These are phyloP conservation scores for Coleophoma eucalyptorum DNA, from an alignment of 2,329 filamentous ascomycete species.

Conservation along the genomic window DNA sequence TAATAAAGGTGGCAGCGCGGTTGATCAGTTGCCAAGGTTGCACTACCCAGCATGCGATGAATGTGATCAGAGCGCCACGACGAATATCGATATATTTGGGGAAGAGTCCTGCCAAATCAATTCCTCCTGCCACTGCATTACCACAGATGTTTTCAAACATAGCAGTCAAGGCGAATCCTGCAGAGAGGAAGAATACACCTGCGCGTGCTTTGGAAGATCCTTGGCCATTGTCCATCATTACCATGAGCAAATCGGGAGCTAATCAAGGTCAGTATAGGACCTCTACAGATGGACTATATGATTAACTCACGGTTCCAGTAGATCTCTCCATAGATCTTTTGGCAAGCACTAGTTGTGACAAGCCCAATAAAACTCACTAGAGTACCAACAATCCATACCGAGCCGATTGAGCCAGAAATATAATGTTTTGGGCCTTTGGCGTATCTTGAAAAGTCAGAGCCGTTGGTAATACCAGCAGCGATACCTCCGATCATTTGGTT, in stretches of 20 bases:
- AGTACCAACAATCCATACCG: constrained; percentile 35
- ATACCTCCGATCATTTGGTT: constrained; percentile 37
- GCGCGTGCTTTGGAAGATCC: constrained; percentile 23
- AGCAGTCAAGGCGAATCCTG: constrained; percentile 4
- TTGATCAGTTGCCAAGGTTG: constrained; percentile 46
- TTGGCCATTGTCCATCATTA: constrained; percentile 25
- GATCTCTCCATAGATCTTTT: constrained; percentile 4
- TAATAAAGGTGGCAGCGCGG: constrained; percentile 37
- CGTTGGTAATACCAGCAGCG: constrained; percentile 37
- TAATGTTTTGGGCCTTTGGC: constrained; percentile 30
- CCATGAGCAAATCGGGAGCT: constrained; percentile 6
- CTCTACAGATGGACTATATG: constrained; percentile 37
- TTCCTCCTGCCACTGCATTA: constrained; percentile 47
- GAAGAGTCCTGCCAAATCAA: constrained; percentile 50
- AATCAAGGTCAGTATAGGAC: neutral
- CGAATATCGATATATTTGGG: constrained; percentile 53
- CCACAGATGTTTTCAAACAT: constrained; percentile 39
- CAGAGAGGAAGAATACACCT: constrained; percentile 9
- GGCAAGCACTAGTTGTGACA: constrained; percentile 30
- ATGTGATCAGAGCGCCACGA: constrained; percentile 43
- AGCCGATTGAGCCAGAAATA: constrained; percentile 33
- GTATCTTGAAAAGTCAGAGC: constrained; percentile 40
- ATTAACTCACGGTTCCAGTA: constrained; percentile 36
- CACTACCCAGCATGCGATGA: constrained; percentile 33
- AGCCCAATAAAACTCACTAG: constrained; percentile 38